Percentiles rank a stretch among this genome's conserved stretches.
phyloP scores from a whole-genome alignment of 345 rosid species.

The Populus tremula region DNA sequence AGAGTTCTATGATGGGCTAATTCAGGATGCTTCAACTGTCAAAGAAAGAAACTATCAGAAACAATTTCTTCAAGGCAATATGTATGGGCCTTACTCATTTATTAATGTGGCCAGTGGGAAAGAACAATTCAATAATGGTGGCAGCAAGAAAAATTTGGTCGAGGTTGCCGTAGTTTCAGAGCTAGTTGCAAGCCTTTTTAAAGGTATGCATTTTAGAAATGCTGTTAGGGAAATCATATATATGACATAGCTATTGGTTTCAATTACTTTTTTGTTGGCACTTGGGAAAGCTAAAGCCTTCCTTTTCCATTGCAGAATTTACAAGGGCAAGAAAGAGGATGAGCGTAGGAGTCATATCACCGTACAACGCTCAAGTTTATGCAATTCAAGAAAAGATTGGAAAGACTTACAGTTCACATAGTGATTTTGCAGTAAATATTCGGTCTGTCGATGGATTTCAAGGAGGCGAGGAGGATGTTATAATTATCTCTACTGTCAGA shows the following conservation, averaged over 20 bases:
- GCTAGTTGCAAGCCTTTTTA: slow-evolving; percentile 33
- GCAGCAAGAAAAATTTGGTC: slow-evolving; percentile 30
- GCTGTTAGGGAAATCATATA: not conserved
- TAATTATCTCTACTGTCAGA: slow-evolving; percentile 51
- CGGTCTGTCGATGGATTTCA: slow-evolving; percentile 55
- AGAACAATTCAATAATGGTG: slow-evolving; percentile 33
- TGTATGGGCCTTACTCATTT: slow-evolving; percentile 50
- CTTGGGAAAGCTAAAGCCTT: not conserved
- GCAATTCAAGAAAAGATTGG: slow-evolving; percentile 47
- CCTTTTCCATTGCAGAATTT: slow-evolving; percentile 4
- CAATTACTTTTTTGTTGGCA: not conserved
- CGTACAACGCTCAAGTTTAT: slow-evolving; percentile 48
- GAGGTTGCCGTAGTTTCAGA: slow-evolving; percentile 40
- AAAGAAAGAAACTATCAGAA: slow-evolving; percentile 7
- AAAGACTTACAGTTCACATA: not conserved
- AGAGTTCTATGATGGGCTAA: slow-evolving; percentile 19
- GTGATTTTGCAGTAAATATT: slow-evolving; percentile 29
- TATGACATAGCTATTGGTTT: not conserved
- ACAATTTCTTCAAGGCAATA: slow-evolving; percentile 30
- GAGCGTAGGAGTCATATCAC: slow-evolving; percentile 48
- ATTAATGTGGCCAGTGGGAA: slow-evolving; percentile 35
- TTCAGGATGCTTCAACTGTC: slow-evolving; percentile 21
- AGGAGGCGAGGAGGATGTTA: slow-evolving; percentile 53
- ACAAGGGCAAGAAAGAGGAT: slow-evolving; percentile 15
- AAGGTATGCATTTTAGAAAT: slow-evolving; percentile 25